Base-by-base conservation (phyloP, 2,329 filamentous ascomycete genomes). In the Sphaceloma murrayae region DNA sequence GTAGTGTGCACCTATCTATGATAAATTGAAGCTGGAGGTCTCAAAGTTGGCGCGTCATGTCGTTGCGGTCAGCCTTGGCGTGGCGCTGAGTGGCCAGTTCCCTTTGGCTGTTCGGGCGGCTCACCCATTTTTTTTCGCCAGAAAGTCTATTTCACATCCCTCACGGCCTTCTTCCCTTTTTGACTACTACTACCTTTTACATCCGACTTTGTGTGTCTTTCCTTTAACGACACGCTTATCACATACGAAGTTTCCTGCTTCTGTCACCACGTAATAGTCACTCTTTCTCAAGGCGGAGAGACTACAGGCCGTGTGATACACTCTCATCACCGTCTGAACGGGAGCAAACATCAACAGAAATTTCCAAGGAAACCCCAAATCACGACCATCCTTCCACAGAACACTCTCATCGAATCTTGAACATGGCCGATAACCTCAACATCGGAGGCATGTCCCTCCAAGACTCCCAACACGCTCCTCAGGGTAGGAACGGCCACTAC, bases 361-460 rank as follows among this genome's bases (percentile, higher is more conserved):
- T 29, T 13, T 40, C 26, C 30, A 14, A 29, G 13, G 36, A 40
- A 9, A 33, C 40, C 32, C 30, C 40, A 39, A 33, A 40, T 26
- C 24, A 40, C n/a, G 8, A 5, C 11, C 22, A 29, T 40, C 24
- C 30, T n/a, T 5, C 18, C 30, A 40, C 36, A 10, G 22, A 33
- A 36, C 33, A 19, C 18, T 26, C 16, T 17, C 32, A 42, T 22
- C 42, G 18, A 46, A 29, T 29, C 38, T 7, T 45, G 46, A 57
- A 42, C 50, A 87, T 87, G 82, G 82, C 82, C 64, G 82, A 85
- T 59, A 80, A 88, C 72, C 75, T 91, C 58, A 85, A 86, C 72
- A 87, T 89, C 76, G 75, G 73, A 62, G 77, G 78, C 62, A 72
- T 89, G 58, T 80, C 69, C 66, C 70, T 89, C 52, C 77, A 75